Percentiles rank a stretch among this genome's conserved stretches.
phyloP scores from a whole-genome alignment of 164 flowering plant species.

The Tinospora cordifolia region DNA sequence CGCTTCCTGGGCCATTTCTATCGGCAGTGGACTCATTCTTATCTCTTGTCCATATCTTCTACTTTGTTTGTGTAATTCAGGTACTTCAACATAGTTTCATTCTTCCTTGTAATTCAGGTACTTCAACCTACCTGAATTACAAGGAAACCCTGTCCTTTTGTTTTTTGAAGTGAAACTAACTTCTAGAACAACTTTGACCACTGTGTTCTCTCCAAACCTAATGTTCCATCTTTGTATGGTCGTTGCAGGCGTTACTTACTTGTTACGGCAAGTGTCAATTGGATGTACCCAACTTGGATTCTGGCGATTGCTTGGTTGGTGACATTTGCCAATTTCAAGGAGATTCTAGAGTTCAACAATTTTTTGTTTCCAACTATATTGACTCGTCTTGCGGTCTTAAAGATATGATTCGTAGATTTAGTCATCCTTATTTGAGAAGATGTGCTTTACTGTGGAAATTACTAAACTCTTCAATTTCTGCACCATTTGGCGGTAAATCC shows the following conservation, averaged over 20 bases:
- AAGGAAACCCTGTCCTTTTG: neutral
- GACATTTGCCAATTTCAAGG: constrained; percentile 43
- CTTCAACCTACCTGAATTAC: neutral
- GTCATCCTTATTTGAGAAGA: constrained; percentile 73
- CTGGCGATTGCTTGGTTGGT: constrained; percentile 36
- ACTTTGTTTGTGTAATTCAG: constrained; percentile 66
- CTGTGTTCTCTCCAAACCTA: neutral
- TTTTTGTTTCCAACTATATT: constrained; percentile 50
- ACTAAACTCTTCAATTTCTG: constrained; percentile 36
- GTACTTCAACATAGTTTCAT: constrained; percentile 23
- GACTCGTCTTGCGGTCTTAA: constrained; percentile 40
- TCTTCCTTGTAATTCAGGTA: neutral
- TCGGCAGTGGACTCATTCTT: constrained; percentile 52
- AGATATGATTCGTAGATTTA: constrained; percentile 48
- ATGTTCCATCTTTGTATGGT: constrained; percentile 1
- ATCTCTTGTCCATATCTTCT: constrained; percentile 74
- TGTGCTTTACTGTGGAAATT: constrained; percentile 78
- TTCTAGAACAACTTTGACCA: neutral
- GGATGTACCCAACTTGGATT: constrained; percentile 24
- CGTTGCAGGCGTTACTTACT: constrained; percentile 53
- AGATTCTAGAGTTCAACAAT: constrained; percentile 32
- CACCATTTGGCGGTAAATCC: constrained; percentile 41
- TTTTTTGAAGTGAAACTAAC: neutral
- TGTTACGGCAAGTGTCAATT: constrained; percentile 24
- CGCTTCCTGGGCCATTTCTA: constrained; percentile 67